These are phyloP conservation scores for Lactuca saligna DNA, from an alignment of 129 eudicot genomes.

Conservation along the genomic window DNA sequence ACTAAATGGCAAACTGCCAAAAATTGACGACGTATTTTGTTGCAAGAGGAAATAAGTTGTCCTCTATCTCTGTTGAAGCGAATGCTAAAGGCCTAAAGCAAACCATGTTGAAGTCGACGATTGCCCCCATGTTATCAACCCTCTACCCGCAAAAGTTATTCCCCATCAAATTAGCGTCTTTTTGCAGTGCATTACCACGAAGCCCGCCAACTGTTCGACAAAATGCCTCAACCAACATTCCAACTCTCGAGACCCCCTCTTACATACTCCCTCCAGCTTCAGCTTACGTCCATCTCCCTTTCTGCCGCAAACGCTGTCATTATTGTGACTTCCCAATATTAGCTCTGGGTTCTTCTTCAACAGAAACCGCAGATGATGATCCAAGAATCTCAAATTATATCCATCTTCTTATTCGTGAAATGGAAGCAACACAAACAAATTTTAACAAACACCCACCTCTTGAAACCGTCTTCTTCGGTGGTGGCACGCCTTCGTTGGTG, in stretches of 20 bases:
- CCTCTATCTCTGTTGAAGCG: not conserved
- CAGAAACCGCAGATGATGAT: conserved; percentile 47
- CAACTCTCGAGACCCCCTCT: conserved; percentile 25
- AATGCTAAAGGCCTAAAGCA: not conserved
- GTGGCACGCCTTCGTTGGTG: conserved; percentile 94
- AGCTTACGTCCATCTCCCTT: conserved; percentile 91
- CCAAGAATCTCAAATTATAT: conserved; percentile 67
- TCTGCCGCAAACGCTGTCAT: conserved; percentile 97
- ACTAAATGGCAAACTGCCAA: no score
- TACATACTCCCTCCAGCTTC: conserved; percentile 73
- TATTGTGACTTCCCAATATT: conserved; percentile 92
- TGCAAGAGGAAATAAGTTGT: not conserved
- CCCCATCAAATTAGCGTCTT: not conserved
- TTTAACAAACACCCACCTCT: conserved; percentile 61
- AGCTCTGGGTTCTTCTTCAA: conserved; percentile 67
- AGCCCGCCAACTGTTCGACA: conserved; percentile 75
- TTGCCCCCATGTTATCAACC: conserved; percentile 36
- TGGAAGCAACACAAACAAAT: conserved; percentile 50
- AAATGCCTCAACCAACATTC: conserved; percentile 49
- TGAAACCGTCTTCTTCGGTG: conserved; percentile 85
- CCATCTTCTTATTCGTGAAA: conserved; percentile 60
- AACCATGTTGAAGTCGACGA: conserved; percentile 48
- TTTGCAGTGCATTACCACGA: conserved; percentile 31
- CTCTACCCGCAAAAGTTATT: conserved; percentile 33
- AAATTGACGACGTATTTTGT: no score